Evolutionary conservation across 1,139 yeast species (phyloP), one percentile per base, ranked within the genome.

Genomic region (Protomyces gravidus): DNA sequence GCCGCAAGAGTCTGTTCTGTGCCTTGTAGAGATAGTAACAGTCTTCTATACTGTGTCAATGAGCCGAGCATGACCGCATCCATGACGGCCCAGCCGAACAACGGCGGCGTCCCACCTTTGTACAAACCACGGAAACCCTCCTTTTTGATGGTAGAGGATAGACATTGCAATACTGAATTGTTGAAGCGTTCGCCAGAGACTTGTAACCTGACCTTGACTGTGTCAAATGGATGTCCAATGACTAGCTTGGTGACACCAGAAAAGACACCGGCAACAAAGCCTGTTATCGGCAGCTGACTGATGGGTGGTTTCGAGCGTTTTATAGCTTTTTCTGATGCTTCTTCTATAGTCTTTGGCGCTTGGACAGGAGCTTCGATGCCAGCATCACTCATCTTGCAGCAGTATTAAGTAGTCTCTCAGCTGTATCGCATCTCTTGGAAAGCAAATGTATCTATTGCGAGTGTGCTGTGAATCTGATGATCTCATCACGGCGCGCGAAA

Each of bases 141-240:
- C 27, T 80, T 77, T 62, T 72, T 76, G 39, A 83, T 67, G 0
- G 92, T 86, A 67, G 82, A 81, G 68, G 75, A 68, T 2, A 83
- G 83, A 70, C 90, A 84, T 65, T 84, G 89, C 13, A 62, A 53
- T 23, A 60, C 61, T 9, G 59, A 39, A n/a, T 65, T 64, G 58
- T 76, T 82, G 74, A 88, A 89, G 58, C 83, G 75, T 0, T 89
- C 88, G 21, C 83, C 80, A 0, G 94, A 86, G 0, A 96, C 89
- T 69, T 89, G 97, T 49, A 89, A 75, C 56, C 97, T 76, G 26
- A 89, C 96, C 69, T 89, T 89, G 65, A 89, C 82, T 1, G 96
- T 87, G 69, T 89, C 97, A 67, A 89, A 89, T 45, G 97, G 96
- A 70, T 89, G 96, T 1, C 97, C 96, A 17, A 89, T 96, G 0